Base-by-base conservation (phyloP, 495 filamentous ascomycete genomes). In the Pseudevernia furfuracea region DNA sequence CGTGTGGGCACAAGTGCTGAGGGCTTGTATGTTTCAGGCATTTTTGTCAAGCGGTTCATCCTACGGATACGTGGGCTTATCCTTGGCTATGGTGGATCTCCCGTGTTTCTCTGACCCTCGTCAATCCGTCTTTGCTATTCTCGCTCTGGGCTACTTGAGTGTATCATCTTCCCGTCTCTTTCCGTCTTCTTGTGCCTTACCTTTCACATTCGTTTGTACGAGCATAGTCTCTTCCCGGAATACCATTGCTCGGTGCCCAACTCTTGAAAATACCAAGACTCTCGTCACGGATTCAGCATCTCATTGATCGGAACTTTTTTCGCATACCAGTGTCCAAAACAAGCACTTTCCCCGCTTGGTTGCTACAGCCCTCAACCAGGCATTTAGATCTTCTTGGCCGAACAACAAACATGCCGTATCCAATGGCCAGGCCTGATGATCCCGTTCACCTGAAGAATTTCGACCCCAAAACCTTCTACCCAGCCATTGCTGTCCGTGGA, bases 381-480 rank as follows among this genome's bases (percentile, higher is more conserved):
- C 36, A 28, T 43, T 38, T 56, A n/a, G 36, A n/a, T 28, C 61
- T 39, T 43, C 38, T 28, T 41, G 61, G 62, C 28, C 41, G 15
- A 25, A 39, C 28, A 38, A 19, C 21, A 58, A 52, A 36, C 17
- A 65, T 68, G 62, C 58, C 62, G 6, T 49, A 67, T 32, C 43
- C 66, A 19, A 62, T 60, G 57, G 44, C 34, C 10, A 38, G 48
- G 19, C 48, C 37, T n/a, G 57, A 60, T 34, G 62, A 65, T 28
- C 58, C 66, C 28, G 39, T 56, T 7, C 49, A 57, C 19, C 66
- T 68, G 19, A 48, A 68, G 59, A 65, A 59, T 30, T 68, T 68
- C 62, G 66, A 68, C 49, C 66, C 66, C 1, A 64, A 58, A n/a
- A 68, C 66, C 19, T 68, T 68, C 53, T 68, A 64, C 19, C 66